phyloP scores from a whole-genome alignment of 2,329 filamentous ascomycete genomes.

The Arthrinium puccinioides region DNA sequence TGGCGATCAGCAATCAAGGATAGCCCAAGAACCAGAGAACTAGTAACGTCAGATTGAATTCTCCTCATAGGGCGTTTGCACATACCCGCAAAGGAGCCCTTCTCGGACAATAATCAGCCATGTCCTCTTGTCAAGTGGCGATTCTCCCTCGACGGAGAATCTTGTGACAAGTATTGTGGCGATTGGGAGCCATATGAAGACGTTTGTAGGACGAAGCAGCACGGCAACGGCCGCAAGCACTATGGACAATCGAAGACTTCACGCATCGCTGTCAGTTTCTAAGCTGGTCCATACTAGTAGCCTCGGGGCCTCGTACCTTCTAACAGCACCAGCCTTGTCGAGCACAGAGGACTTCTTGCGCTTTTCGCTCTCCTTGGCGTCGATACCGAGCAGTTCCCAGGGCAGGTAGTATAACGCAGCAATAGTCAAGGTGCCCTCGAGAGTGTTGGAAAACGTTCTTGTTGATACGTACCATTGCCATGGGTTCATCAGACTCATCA shows the following conservation, averaged over 20 bases:
- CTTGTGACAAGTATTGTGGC: constrained; percentile 43
- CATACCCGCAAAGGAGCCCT: constrained; percentile 51
- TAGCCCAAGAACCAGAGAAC: constrained; percentile 49
- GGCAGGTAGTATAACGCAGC: constrained; percentile 79
- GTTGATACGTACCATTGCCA: constrained; percentile 98
- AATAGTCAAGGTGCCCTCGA: constrained; percentile 83
- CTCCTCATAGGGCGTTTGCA: constrained; percentile 13
- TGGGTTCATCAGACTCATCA: constrained; percentile 66
- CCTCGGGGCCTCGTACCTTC: constrained; percentile 17
- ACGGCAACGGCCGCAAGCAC: constrained; percentile 74
- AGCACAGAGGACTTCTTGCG: constrained; percentile 25
- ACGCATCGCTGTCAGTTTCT: background rate
- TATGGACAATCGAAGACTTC: constrained; percentile 59
- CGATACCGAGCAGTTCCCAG: constrained; percentile 59
- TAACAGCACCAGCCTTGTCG: constrained; percentile 20
- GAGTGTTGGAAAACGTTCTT: constrained; percentile 85
- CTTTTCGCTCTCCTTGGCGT: constrained; percentile 30
- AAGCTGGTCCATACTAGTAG: background rate
- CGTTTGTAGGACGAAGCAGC: constrained; percentile 82
- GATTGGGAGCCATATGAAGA: constrained; percentile 74
- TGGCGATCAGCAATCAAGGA: constrained; percentile 64
- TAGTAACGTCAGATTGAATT: constrained; percentile 3
- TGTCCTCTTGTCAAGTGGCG: constrained; percentile 34
- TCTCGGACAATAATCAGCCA: constrained; percentile 54
- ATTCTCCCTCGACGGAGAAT: constrained; percentile 30